Percentiles rank a stretch among this genome's conserved stretches.
Evolutionary conservation across 176 grass and related monocot species (phyloP).

Genomic region (Pontederia paniculata): DNA sequence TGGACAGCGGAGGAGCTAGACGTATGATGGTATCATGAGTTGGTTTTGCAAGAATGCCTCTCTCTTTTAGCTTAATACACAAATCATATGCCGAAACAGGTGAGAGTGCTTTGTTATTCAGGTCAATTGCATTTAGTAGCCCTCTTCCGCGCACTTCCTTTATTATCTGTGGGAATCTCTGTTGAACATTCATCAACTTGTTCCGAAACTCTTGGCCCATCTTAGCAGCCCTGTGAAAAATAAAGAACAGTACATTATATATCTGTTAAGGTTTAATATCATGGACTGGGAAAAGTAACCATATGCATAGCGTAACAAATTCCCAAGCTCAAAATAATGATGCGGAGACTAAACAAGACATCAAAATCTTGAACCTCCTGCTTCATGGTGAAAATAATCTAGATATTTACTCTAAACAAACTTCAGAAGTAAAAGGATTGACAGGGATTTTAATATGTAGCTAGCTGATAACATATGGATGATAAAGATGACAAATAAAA

Average conservation of each 20-base stretch:
- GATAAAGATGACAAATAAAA: too few relatives aligned
- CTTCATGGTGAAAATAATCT: too few relatives aligned
- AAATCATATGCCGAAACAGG: constrained; percentile 86
- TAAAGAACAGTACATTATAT: background rate
- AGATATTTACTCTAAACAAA: too few relatives aligned
- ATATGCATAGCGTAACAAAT: too few relatives aligned
- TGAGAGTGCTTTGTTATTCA: constrained; percentile 45
- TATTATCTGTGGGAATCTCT: constrained; percentile 65
- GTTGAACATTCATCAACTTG: constrained; percentile 51
- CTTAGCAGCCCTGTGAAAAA: constrained; percentile 44
- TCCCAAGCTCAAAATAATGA: too few relatives aligned
- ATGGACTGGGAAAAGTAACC: too few relatives aligned
- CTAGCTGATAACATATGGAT: too few relatives aligned
- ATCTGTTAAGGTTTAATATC: too few relatives aligned
- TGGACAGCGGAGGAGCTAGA: constrained; percentile 63
- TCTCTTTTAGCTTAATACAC: constrained; percentile 91
- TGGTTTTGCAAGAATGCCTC: constrained; percentile 89
- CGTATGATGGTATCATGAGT: constrained; percentile 91
- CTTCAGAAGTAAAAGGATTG: too few relatives aligned
- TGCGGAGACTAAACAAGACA: too few relatives aligned
- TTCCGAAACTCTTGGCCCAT: constrained; percentile 65
- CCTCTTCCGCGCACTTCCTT: constrained; percentile 76
- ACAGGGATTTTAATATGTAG: too few relatives aligned
- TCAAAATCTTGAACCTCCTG: too few relatives aligned
- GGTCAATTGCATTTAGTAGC: constrained; percentile 81